Evolutionary conservation across 2,329 filamentous ascomycete species (phyloP).

Genomic region (Fusarium sp.): DNA sequence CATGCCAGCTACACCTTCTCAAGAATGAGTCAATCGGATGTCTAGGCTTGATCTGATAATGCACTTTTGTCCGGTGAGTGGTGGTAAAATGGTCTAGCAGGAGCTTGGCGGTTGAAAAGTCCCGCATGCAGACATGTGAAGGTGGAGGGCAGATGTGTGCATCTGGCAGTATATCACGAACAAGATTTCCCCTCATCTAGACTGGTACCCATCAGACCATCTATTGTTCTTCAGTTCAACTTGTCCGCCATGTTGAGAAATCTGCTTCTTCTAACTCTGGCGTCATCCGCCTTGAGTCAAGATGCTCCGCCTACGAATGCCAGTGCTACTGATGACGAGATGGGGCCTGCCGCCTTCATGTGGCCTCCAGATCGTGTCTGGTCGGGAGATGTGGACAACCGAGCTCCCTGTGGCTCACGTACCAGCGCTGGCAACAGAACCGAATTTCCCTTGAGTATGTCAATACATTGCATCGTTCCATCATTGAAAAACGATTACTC

Average conservation of each 20-base stretch:
- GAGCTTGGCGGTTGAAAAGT: conserved; percentile 28
- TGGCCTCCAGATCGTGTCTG: conserved; percentile 69
- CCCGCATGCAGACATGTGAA: neutral
- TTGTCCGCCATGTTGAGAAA: conserved; percentile 20
- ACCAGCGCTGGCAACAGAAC: conserved; percentile 62
- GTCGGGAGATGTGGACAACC: conserved; percentile 65
- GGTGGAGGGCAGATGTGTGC: neutral
- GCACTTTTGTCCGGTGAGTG: conserved; percentile 1
- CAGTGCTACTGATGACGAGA: conserved; percentile 44
- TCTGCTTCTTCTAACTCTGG: conserved; percentile 22
- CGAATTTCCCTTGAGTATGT: conserved; percentile 63
- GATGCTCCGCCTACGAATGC: conserved; percentile 22
- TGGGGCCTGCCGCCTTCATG: conserved; percentile 69
- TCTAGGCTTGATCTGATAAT: neutral
- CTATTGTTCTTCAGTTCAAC: neutral
- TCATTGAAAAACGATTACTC: neutral
- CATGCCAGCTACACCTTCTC: conserved; percentile 1
- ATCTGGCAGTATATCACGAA: conserved; percentile 27
- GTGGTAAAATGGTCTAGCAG: neutral
- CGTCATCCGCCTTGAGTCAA: conserved; percentile 13
- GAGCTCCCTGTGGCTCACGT: conserved; percentile 66
- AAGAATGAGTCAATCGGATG: conserved; percentile 8
- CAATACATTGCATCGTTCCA: too few species aligned
- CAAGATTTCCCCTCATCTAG: conserved; percentile 7
- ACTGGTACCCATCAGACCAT: neutral